Evolutionary conservation across 2,329 filamentous ascomycete species (phyloP), one percentile per base, ranked within the genome.

Genomic region (Ilyonectria robusta): DNA sequence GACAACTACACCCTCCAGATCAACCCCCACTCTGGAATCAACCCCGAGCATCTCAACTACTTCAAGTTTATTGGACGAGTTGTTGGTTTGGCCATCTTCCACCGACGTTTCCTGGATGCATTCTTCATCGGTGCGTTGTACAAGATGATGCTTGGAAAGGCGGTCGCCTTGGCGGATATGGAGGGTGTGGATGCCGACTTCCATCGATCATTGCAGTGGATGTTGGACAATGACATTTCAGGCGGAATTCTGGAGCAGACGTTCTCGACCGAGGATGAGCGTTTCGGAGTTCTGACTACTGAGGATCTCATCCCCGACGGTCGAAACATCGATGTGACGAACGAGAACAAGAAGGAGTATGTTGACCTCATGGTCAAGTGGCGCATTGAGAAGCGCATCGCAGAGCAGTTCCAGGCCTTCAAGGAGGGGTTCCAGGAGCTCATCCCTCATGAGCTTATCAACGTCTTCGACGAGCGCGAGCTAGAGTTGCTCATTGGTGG

Each of bases 1-100:
- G 96, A 99, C 89, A 99, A 99, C 85, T 99, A 99, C 84, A 99
- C 96, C 33, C 92, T 99, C 62, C 96, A 99, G 84, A 99, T 99
- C 86, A 99, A 99, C 84, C 96, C 96, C 51, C 96, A 99, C 82
- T 99, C 96, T 21, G 96, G 96, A 71, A 98, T 99, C 83, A 99
- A 99, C 82, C 96, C 96, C 1, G 96, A 99, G 83, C 96, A 99
- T 89, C 86, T 99, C 77, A 98, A 98, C 81, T 99, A 98, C 85
- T 99, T 99, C 90, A 98, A 97, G 83, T 99, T 99, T 79, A 99
- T 99, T 77, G 96, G 96, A 55, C 94, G 96, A 67, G 96, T 99
- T 31, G 96, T 99, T 66, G 96, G 96, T 67, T 83, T 99, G 74
- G 95, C 96, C 68, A 99, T 99, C 78, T 99, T 99, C 91, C 96